Percentiles rank a stretch among this genome's conserved stretches.
Conservation (phyloP, 345 rosid species). For the Dipteronia sinensis region DNA sequence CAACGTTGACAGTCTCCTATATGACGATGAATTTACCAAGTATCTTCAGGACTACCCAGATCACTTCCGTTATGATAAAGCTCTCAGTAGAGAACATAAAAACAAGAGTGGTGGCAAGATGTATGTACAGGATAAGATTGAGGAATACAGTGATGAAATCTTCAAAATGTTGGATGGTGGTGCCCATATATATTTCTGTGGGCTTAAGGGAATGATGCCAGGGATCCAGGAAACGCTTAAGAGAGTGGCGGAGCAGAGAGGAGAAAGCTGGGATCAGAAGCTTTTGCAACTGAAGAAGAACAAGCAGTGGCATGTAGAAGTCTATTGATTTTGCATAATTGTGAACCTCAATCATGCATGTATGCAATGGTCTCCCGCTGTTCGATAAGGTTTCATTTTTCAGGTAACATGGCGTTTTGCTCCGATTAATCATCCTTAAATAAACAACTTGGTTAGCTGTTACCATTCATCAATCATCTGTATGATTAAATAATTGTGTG, state of each 20-base stretch:
- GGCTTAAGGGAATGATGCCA: slow-evolving; percentile 99
- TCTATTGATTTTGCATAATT: slow-evolving; percentile 47
- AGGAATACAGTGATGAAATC: slow-evolving; percentile 90
- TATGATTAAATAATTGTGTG: slow-evolving; percentile 30
- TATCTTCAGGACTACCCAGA: slow-evolving; percentile 79
- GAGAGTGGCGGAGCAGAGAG: slow-evolving; percentile 87
- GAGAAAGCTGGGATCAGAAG: slow-evolving; percentile 92
- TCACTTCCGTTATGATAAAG: slow-evolving; percentile 81
- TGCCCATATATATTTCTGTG: slow-evolving; percentile 97
- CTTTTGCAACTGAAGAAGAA: slow-evolving; percentile 96
- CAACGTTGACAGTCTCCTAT: slow-evolving; percentile 91
- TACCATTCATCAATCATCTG: slow-evolving; percentile 30
- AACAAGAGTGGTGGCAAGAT: slow-evolving; percentile 95
- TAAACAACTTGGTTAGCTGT: slow-evolving; percentile 25
- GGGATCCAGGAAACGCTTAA: slow-evolving; percentile 92
- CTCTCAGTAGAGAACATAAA: slow-evolving; percentile 88
- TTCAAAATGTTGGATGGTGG: slow-evolving; percentile 89
- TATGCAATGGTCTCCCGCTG: neutral
- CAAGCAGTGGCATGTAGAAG: slow-evolving; percentile 99
- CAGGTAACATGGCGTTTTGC: slow-evolving; percentile 5
- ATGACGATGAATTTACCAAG: slow-evolving; percentile 80
- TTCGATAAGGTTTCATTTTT: neutral
- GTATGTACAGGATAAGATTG: slow-evolving; percentile 98
- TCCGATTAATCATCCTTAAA: neutral
- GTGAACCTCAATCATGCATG: neutral